Evolutionary conservation across 2,329 filamentous ascomycete genomes (phyloP), one percentile per base, ranked within the genome.

Genomic region (Plenodomus biglobosus): DNA sequence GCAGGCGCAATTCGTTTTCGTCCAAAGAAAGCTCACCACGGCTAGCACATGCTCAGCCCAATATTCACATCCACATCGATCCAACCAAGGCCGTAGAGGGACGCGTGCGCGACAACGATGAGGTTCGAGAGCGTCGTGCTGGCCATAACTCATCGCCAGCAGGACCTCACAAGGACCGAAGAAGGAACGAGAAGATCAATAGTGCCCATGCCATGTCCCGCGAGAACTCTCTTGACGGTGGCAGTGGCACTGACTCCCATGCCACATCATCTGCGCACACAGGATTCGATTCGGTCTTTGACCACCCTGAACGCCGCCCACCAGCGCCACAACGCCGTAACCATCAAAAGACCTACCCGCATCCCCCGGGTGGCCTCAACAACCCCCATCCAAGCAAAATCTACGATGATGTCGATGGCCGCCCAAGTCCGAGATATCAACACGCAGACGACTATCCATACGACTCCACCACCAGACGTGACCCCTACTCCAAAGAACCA

Each of bases 191-290:
- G 16, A 58, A 52, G 4, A 38, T 43, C 7, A 46, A 44, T 24
- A 22, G 24, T 3, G 39, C 53, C 1, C 56, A 60, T 17, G 44
- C 48, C 5, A 58, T 61, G 48, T 60, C 59, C 8, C 57, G 60
- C 13, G 47, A 48, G 15, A 42, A 4, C 24, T 47, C 44, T 4
- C 55, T 42, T 38, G 50, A 59, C 18, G 46, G 53, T 6, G 56
- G 53, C 45, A 66, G 63, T 34, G 61, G 60, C 19, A 64, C 59
- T 1, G 53, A 50, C 8, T 64, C 59, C 8, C 54, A 53, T 34
- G 50, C 55, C 15, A 48, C 49, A 22, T 55, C 57, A 3, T 66
- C 63, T 5, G 39, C 46, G 8, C 56, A 58, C 24, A 60, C 56
- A 35, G 50, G 55, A 21, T 56, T 58, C 10, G 58, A 63, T 36